phyloP scores from a whole-genome alignment of 2,329 filamentous ascomycete species.

The Lecanoromycetidae sp. region DNA sequence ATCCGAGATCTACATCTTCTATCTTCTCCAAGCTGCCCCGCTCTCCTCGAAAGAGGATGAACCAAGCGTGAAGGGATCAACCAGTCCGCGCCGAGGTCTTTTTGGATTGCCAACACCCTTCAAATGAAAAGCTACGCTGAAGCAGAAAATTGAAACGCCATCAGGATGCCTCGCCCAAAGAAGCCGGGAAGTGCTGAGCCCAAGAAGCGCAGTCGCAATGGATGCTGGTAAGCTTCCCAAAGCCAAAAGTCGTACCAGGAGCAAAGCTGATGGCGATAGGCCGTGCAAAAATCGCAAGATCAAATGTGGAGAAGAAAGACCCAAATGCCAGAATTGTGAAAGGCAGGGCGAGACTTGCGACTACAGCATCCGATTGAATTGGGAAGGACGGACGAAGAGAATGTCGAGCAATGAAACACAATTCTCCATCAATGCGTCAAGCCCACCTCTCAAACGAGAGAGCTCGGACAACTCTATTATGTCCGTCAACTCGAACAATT shows the following conservation, averaged over 20 bases:
- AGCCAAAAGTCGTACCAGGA: slow-evolving; percentile 13
- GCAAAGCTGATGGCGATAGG: slow-evolving; percentile 34
- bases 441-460: background rate
- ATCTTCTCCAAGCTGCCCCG: background rate
- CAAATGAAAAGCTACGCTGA: background rate
- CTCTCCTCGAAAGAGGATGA: background rate
- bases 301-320: slow-evolving; percentile 71
- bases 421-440: background rate
- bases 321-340: slow-evolving; percentile 59
- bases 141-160: no score
- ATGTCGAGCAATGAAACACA: slow-evolving; percentile 29
- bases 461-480: background rate
- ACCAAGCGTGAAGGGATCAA: background rate
- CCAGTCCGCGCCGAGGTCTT: background rate
- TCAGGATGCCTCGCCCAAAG: slow-evolving; percentile 52
- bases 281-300: slow-evolving; percentile 69
- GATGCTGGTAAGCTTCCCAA: slow-evolving; percentile 46
- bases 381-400: slow-evolving; percentile 60
- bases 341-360: slow-evolving; percentile 63
- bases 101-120: background rate
- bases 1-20: background rate
- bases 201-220: slow-evolving; percentile 55
- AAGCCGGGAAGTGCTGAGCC: slow-evolving; percentile 51
- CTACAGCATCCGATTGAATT: slow-evolving; percentile 70
- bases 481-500: background rate